These are phyloP conservation scores for Trichoderma oligosporum DNA, from an alignment of 2,329 filamentous ascomycete species.

Conservation along the genomic window DNA sequence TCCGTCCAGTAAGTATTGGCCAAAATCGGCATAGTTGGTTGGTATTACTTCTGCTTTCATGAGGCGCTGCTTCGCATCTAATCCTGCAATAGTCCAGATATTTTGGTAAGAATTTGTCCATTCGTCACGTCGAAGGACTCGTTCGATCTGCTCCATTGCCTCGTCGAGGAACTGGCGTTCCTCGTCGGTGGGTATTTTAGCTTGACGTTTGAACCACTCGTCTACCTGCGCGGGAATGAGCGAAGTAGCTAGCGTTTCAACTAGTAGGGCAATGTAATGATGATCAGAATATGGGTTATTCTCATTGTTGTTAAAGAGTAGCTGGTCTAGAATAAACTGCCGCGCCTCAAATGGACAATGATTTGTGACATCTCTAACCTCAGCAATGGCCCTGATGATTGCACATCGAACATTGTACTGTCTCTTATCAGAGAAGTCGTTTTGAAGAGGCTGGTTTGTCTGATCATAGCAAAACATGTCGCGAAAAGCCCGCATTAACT, in stretches of 20 bases:
- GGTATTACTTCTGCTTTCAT: slow-evolving; percentile 63
- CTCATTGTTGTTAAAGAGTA: slow-evolving; percentile 92
- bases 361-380: slow-evolving; percentile 68
- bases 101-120: slow-evolving; percentile 67
- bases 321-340: slow-evolving; percentile 79
- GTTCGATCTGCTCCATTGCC: slow-evolving; percentile 61
- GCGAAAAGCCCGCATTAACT: slow-evolving; percentile 81
- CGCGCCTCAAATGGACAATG: slow-evolving; percentile 76
- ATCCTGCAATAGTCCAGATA: slow-evolving; percentile 58
- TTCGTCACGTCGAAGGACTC: slow-evolving; percentile 64
- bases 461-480: slow-evolving; percentile 82
- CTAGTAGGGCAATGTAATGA: slow-evolving; percentile 78
- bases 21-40: slow-evolving; percentile 51
- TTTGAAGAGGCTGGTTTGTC: slow-evolving; percentile 75
- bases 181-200: slow-evolving; percentile 44
- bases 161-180: slow-evolving; percentile 49
- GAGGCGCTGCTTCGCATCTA: slow-evolving; percentile 58
- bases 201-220: slow-evolving; percentile 43
- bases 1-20: slow-evolving; percentile 62
- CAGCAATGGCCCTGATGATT: slow-evolving; percentile 76
- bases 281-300: slow-evolving; percentile 87
- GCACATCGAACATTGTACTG: slow-evolving; percentile 81
- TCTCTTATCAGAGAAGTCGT: slow-evolving; percentile 85
- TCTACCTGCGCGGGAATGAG: slow-evolving; percentile 49
- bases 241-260: slow-evolving; percentile 59